Evolutionary conservation across 2,329 filamentous ascomycete species (phyloP).

Genomic region (Lizonia empirigonia): DNA sequence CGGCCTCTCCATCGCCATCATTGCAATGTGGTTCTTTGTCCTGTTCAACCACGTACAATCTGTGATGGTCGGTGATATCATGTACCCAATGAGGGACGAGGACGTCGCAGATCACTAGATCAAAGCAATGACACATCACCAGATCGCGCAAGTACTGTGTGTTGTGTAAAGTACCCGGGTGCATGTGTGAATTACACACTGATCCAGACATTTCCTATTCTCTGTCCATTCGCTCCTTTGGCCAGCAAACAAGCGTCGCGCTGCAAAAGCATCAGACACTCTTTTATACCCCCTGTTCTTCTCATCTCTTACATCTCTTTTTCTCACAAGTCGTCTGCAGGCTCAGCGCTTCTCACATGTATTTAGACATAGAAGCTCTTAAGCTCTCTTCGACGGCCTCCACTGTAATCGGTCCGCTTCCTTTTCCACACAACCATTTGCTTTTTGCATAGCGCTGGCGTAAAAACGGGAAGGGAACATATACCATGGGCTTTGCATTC

Average conservation of each 20-base stretch:
- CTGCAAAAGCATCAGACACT: constrained; percentile 25
- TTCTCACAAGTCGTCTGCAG: constrained; percentile 24
- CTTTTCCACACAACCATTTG: constrained; percentile 14
- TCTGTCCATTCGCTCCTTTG: constrained; percentile 19
- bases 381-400: constrained; percentile 1
- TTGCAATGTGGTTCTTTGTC: constrained; percentile 62
- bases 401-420: constrained; percentile 24
- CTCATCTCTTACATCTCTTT: constrained; percentile 3
- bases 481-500: constrained; percentile 19
- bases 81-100: constrained; percentile 65
- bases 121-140: not conserved
- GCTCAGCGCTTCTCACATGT: constrained; percentile 25
- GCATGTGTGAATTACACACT: not conserved
- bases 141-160: not conserved
- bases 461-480: constrained; percentile 26
- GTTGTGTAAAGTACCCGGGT: not conserved
- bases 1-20: constrained; percentile 57
- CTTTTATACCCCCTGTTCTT: constrained; percentile 23
- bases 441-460: constrained; percentile 35
- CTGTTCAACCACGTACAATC: constrained; percentile 58
- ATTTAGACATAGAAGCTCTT: constrained; percentile 19
- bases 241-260: constrained; percentile 15
- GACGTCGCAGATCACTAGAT: constrained; percentile 52
- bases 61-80: constrained; percentile 58
- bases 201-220: not conserved